Base-by-base conservation (phyloP, 306 rosid species). In the Cicer yamashitae region DNA sequence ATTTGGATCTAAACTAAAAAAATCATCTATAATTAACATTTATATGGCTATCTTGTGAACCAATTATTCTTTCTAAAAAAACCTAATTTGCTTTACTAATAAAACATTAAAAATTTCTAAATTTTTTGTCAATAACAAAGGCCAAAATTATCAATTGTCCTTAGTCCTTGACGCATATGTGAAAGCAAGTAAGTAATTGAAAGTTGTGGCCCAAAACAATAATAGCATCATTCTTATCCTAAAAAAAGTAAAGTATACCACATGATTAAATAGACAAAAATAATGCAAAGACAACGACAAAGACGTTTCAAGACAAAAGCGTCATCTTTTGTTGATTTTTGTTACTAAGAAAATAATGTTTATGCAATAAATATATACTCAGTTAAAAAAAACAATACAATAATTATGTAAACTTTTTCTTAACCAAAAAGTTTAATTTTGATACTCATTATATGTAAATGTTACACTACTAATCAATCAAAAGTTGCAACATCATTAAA, bases 221-320 rank as follows among this genome's bases (percentile, higher is more conserved):
- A 54, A 64, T 53, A 56, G 1, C 58, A 73, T 65, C 10, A 77
- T 64, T 73, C 10, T 47, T 38, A 40, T 65, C 48, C 62, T 68
- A 45, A 41, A 41, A 71, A 51, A 71, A 71, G 73, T 44, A 71
- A 51, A 71, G 52, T 46, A 6, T 20, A 50, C 14, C 67, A 10
- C 3, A 34, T 2, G 15, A 17, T 12, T 34, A 4, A 62, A 62
- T 22, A 22, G 25, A 38, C 11, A 11, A 39, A 62, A 62, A 39
- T 18, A 18, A 14, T 25, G 12, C 1, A 56, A 20, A 58, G 41
- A 58, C 41, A 25, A 11, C 7, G 37, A 58, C n/a, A 43, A 40
- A 12, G 56, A 71, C 10, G 5, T 12, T 10, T 18, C 71, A 44
- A 67, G 40, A 58, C 65, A 58, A 57, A 57, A 58, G 30, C 15